Evolutionary conservation across 192 early-diverging fungal genomes (phyloP), one percentile per base, ranked within the genome.

Genomic region (Gonapodya sp.): DNA sequence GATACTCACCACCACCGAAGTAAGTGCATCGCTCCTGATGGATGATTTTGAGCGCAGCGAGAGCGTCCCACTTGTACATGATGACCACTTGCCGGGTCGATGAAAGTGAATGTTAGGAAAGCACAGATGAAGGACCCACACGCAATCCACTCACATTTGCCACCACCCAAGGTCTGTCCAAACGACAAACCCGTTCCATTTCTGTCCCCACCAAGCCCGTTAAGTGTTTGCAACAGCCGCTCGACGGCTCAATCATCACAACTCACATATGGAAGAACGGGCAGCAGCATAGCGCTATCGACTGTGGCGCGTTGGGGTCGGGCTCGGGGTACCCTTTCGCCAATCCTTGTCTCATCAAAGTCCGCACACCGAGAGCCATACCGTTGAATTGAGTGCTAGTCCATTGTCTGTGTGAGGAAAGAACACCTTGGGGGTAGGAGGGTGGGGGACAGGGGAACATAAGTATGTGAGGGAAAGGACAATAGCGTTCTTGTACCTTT

Each of bases 51-150:
- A 83, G 31, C 0, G 83, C 83, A 1, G 2, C 16, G 73, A 33
- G 18, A 31, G 83, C 36, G 36, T 83, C 74, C 83, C 83, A 83
- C 46, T 82, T 82, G 18, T 73, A 36, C 72, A 83, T 79, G 31
- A 83, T 34, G 0, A 82, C 37, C 2, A 73, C 72, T 1, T 83
- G 80, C 18, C 31, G n/a, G n/a, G n/a, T n/a, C n/a, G n/a, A n/a
- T n/a, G n/a, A n/a, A n/a, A n/a, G n/a, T n/a, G n/a, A n/a, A n/a
- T n/a, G n/a, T n/a, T n/a, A n/a, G n/a, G n/a, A n/a, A n/a, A n/a
- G n/a, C n/a, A n/a, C n/a, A n/a, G n/a, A n/a, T n/a, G n/a, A n/a
- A n/a, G n/a, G n/a, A n/a, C n/a, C n/a, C n/a, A n/a, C n/a, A n/a
- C n/a, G n/a, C n/a, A n/a, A n/a, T n/a, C n/a, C n/a, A n/a, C n/a